phyloP scores from a whole-genome alignment of 176 grass and related monocot species.

The Luzula sylvatica region DNA sequence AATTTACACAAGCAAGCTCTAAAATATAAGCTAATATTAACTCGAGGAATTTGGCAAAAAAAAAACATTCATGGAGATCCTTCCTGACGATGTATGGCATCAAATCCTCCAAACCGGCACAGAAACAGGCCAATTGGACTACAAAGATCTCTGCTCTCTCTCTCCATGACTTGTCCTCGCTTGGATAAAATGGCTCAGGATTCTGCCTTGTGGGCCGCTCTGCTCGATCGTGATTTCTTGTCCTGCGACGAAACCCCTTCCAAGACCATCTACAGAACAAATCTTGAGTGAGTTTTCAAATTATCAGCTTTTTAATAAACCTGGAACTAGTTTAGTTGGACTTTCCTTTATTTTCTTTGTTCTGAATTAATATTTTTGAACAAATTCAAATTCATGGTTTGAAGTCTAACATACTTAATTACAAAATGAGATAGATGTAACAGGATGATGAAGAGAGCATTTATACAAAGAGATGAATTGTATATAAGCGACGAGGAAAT shows the following conservation, averaged over 20 bases:
- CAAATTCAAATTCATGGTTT: no score
- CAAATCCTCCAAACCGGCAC: not conserved
- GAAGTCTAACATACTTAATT: no score
- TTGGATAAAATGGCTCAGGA: slow-evolving; percentile 2
- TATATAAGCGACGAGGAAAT: no score
- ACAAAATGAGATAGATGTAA: no score
- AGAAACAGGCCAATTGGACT: not conserved
- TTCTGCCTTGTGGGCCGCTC: not conserved
- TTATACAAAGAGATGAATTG: no score
- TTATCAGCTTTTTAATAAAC: not conserved
- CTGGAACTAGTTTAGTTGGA: no score
- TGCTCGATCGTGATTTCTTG: not conserved
- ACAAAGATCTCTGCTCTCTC: slow-evolving; percentile 1
- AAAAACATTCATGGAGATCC: slow-evolving; percentile 3
- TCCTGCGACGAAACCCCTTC: not conserved
- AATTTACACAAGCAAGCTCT: no score
- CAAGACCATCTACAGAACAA: not conserved
- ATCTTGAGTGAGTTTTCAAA: not conserved
- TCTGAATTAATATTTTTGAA: no score
- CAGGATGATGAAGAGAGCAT: no score
- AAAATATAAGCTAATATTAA: no score
- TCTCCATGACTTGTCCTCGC: not conserved
- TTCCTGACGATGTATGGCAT: slow-evolving; percentile 7
- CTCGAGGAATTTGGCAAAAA: not conserved
- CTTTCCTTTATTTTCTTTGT: no score